Base-by-base conservation (phyloP, 306 rosid genomes). In the Vicia sativa region DNA sequence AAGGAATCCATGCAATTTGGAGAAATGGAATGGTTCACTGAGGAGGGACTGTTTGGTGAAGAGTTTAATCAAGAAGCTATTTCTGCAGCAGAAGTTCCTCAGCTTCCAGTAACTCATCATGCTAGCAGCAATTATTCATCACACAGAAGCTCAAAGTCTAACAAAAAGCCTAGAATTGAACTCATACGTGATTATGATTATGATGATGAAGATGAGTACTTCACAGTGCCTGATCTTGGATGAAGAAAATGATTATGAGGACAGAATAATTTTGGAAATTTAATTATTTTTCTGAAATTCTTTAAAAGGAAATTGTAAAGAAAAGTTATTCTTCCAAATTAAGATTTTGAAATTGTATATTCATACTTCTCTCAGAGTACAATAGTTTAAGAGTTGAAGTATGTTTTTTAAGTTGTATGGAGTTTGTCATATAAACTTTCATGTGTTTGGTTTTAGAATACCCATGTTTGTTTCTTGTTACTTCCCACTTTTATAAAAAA, bases 21-120 rank as follows among this genome's bases (percentile, higher is more conserved):
- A 73, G 99, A 87, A 58, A 79, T 93, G 64, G 99, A 90, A 50
- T 93, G 99, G 99, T 76, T 93, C 4, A 31, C 87, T 55, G 95
- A 93, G 6, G 76, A 63, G 61, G 85, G 95, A 26, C 76, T 93
- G 28, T 84, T 93, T 4, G 89, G 90, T 12, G 99, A 90, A 66
- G 90, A 82, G 48, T 78, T 88, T 49, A 63, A 87, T 65, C 79
- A 76, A 18, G 91, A 85, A 66, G 82, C 91, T 16, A 60, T 88
- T 65, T 90, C 98, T 25, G 92, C 95, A 0, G 97, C 97, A n/a
- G 97, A 93, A 85, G 99, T 93, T 34, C 99, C 99, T 67, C 90
- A 90, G 80, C 92, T 93, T 81, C 85, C 88, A 14, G 67, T 67
- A n/a, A 74, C 85, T 11, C 86, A 83, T 39, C 87, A 83, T 42